Evolutionary conservation across 225 moss, liverwort and hornwort genomes (phyloP).

Genomic region (Polytrichum formosum): DNA sequence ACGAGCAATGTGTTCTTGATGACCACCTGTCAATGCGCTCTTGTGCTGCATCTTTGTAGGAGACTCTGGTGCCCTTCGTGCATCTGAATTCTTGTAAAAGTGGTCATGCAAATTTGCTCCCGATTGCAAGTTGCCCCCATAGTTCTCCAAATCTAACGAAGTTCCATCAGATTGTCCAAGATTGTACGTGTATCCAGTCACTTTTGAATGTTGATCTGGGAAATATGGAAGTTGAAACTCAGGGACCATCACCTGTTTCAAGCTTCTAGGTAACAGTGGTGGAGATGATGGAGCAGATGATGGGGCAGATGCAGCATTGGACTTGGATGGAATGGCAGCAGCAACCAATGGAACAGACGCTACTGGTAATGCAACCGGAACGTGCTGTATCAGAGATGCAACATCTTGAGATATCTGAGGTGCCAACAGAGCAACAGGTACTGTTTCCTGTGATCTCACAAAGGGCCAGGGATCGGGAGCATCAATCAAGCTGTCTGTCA

Average conservation of each 20-base stretch:
- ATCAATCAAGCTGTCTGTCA: slow-evolving; percentile 61
- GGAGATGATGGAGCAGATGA: slow-evolving; percentile 95
- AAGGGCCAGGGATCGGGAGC: slow-evolving; percentile 56
- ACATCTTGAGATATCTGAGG: slow-evolving; percentile 77
- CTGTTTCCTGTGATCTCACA: slow-evolving; percentile 52
- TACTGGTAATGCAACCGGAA: slow-evolving; percentile 67
- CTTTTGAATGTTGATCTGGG: slow-evolving; percentile 43
- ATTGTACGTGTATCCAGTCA: slow-evolving; percentile 50
- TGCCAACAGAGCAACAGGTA: slow-evolving; percentile 65
- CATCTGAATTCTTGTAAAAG: slow-evolving; percentile 48
- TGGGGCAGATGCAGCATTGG: slow-evolving; percentile 46
- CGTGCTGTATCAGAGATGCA: slow-evolving; percentile 62
- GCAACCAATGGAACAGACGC: slow-evolving; percentile 25
- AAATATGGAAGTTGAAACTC: slow-evolving; percentile 59
- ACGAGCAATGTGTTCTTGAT: slow-evolving; percentile 52
- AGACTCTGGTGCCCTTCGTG: slow-evolving; percentile 68
- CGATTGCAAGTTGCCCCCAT: slow-evolving; percentile 38
- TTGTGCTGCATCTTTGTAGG: slow-evolving; percentile 72
- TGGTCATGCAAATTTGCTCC: slow-evolving; percentile 62
- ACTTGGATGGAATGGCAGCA: slow-evolving; percentile 21
- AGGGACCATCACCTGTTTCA: slow-evolving; percentile 46
- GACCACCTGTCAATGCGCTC: slow-evolving; percentile 26
- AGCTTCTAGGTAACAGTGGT: slow-evolving; percentile 54
- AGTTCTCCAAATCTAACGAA: slow-evolving; percentile 58
- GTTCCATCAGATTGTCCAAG: slow-evolving; percentile 46